These are phyloP conservation scores for Nakazawaea siamensis DNA, from an alignment of 805 yeast species.

Conservation along the genomic window DNA sequence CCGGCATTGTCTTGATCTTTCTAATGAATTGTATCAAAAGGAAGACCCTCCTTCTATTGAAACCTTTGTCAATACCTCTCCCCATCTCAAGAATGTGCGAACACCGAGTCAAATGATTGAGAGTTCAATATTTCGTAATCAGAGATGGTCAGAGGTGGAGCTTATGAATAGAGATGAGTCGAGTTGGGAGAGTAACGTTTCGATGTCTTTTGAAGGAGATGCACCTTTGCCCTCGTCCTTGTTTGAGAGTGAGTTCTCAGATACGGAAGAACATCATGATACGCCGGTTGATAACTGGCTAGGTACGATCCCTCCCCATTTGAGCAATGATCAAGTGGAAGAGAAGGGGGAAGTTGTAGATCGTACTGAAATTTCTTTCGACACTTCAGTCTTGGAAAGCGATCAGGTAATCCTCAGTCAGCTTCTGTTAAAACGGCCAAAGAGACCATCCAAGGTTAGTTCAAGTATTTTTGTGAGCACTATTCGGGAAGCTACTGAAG, in stretches of 20 bases:
- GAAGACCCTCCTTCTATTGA: constrained; percentile 11
- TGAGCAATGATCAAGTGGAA: not conserved
- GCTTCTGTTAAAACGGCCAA: too few species aligned
- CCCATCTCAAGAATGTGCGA: constrained; percentile 17
- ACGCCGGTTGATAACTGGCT: constrained; percentile 12
- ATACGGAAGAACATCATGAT: constrained; percentile 12
- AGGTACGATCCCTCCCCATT: constrained; percentile 8
- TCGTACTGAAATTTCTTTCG: too few species aligned
- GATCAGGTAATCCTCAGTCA: too few species aligned
- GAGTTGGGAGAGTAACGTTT: not conserved
- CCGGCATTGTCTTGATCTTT: constrained; percentile 18
- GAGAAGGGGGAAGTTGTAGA: not conserved
- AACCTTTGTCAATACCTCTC: constrained; percentile 16
- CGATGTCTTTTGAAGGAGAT: not conserved
- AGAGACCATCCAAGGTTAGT: too few species aligned
- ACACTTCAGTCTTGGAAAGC: too few species aligned
- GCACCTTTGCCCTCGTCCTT: constrained; percentile 4
- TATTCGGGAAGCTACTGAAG: not conserved
- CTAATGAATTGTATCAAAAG: constrained; percentile 16
- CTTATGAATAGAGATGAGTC: too few species aligned
- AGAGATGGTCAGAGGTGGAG: too few species aligned
- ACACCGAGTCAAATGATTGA: constrained; percentile 24
- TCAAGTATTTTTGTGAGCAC: too few species aligned
- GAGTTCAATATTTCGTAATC: too few species aligned
- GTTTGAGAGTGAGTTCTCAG: constrained; percentile 2